A percentile compares a stretch with the other conserved stretches of the same genome.
phyloP scores from a whole-genome alignment of 2,329 filamentous ascomycete species.

The Fusarium siculi region DNA sequence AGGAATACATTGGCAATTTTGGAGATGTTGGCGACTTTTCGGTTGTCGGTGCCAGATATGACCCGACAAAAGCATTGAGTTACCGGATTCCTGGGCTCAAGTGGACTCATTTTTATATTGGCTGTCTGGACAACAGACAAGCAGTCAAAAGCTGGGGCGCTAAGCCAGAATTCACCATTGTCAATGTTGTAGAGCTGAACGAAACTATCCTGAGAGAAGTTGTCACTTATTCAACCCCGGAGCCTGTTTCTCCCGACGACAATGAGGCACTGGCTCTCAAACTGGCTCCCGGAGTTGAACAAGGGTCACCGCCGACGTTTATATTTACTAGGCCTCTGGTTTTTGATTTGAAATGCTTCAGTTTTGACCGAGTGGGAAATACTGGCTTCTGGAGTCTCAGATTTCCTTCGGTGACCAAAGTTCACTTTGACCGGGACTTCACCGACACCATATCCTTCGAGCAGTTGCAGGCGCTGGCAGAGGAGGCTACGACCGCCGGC shows the following conservation, averaged over 20 bases:
- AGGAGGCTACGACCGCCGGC: constrained; percentile 62
- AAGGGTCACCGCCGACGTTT: constrained; percentile 55
- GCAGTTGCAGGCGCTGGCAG: constrained; percentile 75
- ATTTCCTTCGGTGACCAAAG: constrained; percentile 79
- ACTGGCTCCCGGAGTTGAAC: constrained; percentile 57
- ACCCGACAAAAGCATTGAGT: constrained; percentile 69
- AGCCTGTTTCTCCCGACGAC: constrained; percentile 50
- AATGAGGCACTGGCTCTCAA: constrained; percentile 58
- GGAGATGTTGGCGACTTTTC: constrained; percentile 88
- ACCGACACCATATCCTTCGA: constrained; percentile 75
- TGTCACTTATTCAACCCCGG: constrained; percentile 58
- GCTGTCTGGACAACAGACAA: constrained; percentile 76
- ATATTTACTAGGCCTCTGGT: constrained; percentile 78
- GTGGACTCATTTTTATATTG: constrained; percentile 86
- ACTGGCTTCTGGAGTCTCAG: constrained; percentile 78
- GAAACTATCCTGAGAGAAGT: constrained; percentile 63
- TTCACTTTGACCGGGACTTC: constrained; percentile 80
- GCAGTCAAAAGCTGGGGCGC: constrained; percentile 62
- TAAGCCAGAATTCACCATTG: constrained; percentile 71
- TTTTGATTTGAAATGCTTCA: constrained; percentile 82
- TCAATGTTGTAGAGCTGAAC: constrained; percentile 71
- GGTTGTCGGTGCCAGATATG: constrained; percentile 78
- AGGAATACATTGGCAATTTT: constrained; percentile 81
- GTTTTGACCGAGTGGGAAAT: constrained; percentile 78
- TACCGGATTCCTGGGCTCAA: constrained; percentile 65